These are phyloP conservation scores for Metschnikowia lochheadii DNA, from an alignment of 805 yeast genomes.

Conservation along the genomic window DNA sequence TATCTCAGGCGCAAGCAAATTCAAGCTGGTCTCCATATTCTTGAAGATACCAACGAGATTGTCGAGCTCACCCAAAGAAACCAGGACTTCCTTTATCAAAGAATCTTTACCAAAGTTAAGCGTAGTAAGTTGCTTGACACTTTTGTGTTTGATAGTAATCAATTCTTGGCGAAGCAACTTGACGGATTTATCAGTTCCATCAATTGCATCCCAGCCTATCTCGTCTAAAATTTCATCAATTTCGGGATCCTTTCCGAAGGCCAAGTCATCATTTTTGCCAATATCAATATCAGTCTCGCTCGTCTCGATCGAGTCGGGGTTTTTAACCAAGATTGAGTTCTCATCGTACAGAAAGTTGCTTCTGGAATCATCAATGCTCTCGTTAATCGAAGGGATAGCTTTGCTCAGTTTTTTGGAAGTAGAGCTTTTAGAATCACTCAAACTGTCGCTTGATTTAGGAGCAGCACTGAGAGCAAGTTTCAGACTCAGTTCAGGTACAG, in stretches of 20 bases:
- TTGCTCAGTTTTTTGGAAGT: slow-evolving; percentile 1
- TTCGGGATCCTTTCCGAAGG: slow-evolving; percentile 37
- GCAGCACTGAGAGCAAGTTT: not conserved
- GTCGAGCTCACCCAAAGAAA: slow-evolving; percentile 34
- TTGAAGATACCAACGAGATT: slow-evolving; percentile 36
- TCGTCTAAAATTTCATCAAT: slow-evolving; percentile 71
- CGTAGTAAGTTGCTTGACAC: slow-evolving; percentile 45
- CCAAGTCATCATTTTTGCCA: slow-evolving; percentile 2
- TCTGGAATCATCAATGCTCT: slow-evolving; percentile 3
- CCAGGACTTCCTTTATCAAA: slow-evolving; percentile 30
- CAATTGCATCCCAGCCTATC: slow-evolving; percentile 69
- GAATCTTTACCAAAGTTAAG: slow-evolving; percentile 34
- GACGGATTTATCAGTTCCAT: slow-evolving; percentile 56
- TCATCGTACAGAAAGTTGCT: slow-evolving; percentile 9
- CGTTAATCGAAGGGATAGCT: not conserved
- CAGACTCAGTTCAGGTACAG: not conserved
- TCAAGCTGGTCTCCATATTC: slow-evolving; percentile 38
- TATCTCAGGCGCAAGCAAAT: slow-evolving; percentile 56
- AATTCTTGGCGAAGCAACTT: slow-evolving; percentile 57
- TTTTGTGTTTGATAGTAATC: slow-evolving; percentile 56
- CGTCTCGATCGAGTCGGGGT: slow-evolving; percentile 1
- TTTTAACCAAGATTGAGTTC: not conserved
- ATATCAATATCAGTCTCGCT: slow-evolving; percentile 1
- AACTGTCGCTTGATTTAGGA: not conserved
- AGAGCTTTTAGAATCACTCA: slow-evolving; percentile 5